Percentiles rank a stretch among this genome's conserved stretches.
Conservation (phyloP, 2,329 filamentous ascomycete species). For the Colletotrichum lini region DNA sequence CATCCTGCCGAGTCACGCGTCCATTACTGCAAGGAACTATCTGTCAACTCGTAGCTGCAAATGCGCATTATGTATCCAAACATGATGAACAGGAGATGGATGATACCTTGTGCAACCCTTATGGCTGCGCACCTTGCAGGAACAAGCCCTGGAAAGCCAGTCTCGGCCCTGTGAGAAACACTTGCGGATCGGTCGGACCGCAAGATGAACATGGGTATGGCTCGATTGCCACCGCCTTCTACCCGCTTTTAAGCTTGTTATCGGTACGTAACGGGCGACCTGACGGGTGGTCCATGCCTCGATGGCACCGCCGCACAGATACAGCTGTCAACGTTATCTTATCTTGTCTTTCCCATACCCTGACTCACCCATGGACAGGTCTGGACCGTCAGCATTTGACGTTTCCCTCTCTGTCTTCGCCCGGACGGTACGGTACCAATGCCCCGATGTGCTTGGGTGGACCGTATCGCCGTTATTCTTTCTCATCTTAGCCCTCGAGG, state of each 20-base stretch:
- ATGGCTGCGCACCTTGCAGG: neutral
- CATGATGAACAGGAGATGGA: constrained; percentile 19
- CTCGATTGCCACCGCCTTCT: constrained; percentile 9
- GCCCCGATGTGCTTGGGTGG: neutral
- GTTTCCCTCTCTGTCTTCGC: neutral
- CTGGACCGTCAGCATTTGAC: neutral
- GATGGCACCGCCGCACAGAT: constrained; percentile 27
- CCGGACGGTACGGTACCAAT: neutral
- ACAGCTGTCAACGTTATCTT: constrained; percentile 27
- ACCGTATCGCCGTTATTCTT: neutral
- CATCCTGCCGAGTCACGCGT: neutral
- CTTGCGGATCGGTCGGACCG: constrained; percentile 32
- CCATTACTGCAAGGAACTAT: too few relatives aligned
- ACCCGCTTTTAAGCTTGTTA: constrained; percentile 29
- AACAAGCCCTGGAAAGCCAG: constrained; percentile 11
- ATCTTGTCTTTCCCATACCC: neutral
- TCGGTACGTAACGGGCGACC: constrained; percentile 1
- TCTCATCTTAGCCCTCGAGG: too few relatives aligned
- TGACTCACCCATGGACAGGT: neutral
- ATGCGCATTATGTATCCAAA: constrained; percentile 1
- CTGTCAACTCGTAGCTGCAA: neutral
- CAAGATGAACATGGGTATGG: neutral
- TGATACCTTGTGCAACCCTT: constrained; percentile 20
- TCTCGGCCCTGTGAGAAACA: constrained; percentile 26
- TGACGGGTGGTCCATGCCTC: constrained; percentile 21